phyloP scores from a whole-genome alignment of 1,139 yeast genomes.

The Suhomyces choctaworum region DNA sequence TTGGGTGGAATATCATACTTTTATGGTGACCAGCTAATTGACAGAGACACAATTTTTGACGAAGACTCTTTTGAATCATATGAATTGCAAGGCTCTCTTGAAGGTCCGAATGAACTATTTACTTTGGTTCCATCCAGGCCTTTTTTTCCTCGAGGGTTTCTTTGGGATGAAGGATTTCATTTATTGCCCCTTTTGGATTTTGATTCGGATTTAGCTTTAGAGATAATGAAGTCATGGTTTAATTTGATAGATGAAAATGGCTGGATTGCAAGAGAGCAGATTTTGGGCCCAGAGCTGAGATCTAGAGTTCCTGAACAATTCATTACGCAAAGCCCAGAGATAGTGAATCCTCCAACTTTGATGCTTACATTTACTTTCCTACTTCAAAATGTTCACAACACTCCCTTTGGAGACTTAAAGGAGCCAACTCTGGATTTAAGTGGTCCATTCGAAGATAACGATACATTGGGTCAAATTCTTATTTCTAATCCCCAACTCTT shows the following conservation, averaged over 20 bases:
- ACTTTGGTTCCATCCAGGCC: conserved; percentile 91
- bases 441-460: conserved; percentile 15
- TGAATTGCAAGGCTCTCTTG: conserved; percentile 51
- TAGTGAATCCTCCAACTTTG: conserved; percentile 95
- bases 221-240: conserved; percentile 87
- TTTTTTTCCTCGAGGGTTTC: conserved; percentile 93
- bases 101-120: conserved; percentile 73
- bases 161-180: conserved; percentile 99
- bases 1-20: conserved; percentile 90
- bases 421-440: conserved; percentile 25
- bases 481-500: conserved; percentile 63
- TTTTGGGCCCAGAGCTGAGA: conserved; percentile 88
- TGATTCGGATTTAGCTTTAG: conserved; percentile 82
- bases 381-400: conserved; percentile 43
- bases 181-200: conserved; percentile 77
- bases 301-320: conserved; percentile 87
- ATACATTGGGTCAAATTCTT: conserved; percentile 50
- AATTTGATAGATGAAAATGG: conserved; percentile 83
- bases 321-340: conserved; percentile 78
- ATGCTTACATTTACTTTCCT: conserved; percentile 76
- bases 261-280: conserved; percentile 96
- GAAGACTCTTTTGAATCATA: conserved; percentile 63
- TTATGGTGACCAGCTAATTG: conserved; percentile 85
- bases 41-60: conserved; percentile 65
- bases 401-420: conserved; percentile 23